Evolutionary conservation across 495 filamentous ascomycete species (phyloP).

Genomic region (Platismatia glauca): DNA sequence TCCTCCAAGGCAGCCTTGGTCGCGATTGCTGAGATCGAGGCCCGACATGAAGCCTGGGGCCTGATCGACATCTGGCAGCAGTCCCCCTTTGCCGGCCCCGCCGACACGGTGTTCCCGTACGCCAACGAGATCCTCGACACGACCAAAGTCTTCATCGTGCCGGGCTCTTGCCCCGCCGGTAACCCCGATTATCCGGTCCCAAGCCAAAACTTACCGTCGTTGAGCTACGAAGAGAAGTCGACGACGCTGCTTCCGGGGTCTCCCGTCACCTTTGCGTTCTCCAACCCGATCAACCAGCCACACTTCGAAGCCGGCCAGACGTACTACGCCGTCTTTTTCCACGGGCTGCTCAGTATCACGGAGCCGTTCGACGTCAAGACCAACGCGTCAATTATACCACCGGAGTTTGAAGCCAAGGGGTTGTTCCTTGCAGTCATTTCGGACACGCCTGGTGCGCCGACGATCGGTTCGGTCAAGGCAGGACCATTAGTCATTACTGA

Average conservation of each 20-base stretch:
- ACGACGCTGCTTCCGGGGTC: slow-evolving; percentile 37
- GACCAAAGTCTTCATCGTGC: slow-evolving; percentile 41
- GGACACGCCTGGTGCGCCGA: slow-evolving; percentile 37
- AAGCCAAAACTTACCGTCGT: slow-evolving; percentile 35
- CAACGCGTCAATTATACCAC: slow-evolving; percentile 36
- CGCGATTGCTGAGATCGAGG: slow-evolving; percentile 41
- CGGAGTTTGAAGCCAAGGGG: slow-evolving; percentile 40
- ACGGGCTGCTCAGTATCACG: slow-evolving; percentile 37
- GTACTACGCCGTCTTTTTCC: slow-evolving; percentile 48
- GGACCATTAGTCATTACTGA: slow-evolving; percentile 34
- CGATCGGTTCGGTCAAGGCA: slow-evolving; percentile 35
- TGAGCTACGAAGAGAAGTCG: slow-evolving; percentile 32
- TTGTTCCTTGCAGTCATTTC: slow-evolving; percentile 41
- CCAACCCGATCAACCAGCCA: slow-evolving; percentile 33
- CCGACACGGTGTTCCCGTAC: slow-evolving; percentile 45
- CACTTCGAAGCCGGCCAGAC: slow-evolving; percentile 28
- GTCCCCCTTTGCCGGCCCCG: slow-evolving; percentile 41
- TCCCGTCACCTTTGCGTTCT: slow-evolving; percentile 34
- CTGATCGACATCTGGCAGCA: slow-evolving; percentile 43
- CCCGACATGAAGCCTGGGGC: slow-evolving; percentile 43
- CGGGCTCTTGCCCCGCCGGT: slow-evolving; percentile 38
- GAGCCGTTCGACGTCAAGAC: slow-evolving; percentile 35
- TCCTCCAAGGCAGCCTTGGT: slow-evolving; percentile 37
- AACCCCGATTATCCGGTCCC: slow-evolving; percentile 43
- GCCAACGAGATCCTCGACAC: slow-evolving; percentile 45